A percentile compares a stretch with the other conserved stretches of the same genome.
phyloP scores from a whole-genome alignment of 352 stramenopile genomes.

The Globisporangium polare region DNA sequence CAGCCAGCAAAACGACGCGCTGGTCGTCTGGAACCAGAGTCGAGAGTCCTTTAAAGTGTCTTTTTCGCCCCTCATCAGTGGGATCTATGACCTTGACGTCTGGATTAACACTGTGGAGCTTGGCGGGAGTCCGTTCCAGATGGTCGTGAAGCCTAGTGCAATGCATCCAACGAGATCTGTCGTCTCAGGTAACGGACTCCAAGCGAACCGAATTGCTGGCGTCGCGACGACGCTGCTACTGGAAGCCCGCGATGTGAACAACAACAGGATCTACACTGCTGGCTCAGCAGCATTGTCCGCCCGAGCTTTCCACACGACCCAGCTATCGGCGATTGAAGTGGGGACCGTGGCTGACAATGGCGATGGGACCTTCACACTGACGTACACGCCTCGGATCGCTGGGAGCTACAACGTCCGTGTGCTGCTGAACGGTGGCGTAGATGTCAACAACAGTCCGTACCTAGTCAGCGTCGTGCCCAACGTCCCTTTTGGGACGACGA shows the following conservation, averaged over 20 bases:
- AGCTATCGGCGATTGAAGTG: slow-evolving; percentile 21
- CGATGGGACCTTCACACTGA: slow-evolving; percentile 47
- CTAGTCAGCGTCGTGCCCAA: slow-evolving; percentile 45
- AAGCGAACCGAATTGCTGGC: slow-evolving; percentile 39
- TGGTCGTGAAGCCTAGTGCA: slow-evolving; percentile 35
- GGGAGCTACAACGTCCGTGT: slow-evolving; percentile 50
- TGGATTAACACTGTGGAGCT: slow-evolving; percentile 37
- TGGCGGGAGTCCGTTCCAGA: slow-evolving; percentile 34
- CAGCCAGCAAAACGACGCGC: slow-evolving; percentile 32
- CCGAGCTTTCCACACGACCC: slow-evolving; percentile 34
- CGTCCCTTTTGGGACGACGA: slow-evolving; percentile 34
- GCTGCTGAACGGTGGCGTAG: slow-evolving; percentile 22
- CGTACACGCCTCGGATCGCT: slow-evolving; percentile 37
- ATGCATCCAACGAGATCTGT: slow-evolving; percentile 40
- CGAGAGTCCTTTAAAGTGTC: slow-evolving; percentile 23
- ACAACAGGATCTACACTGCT: slow-evolving; percentile 50
- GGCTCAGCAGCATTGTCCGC: slow-evolving; percentile 22
- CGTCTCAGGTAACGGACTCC: slow-evolving; percentile 42
- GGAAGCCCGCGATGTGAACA: slow-evolving; percentile 47
- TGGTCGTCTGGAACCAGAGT: slow-evolving; percentile 23
- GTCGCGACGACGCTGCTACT: slow-evolving; percentile 34
- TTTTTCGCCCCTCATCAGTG: slow-evolving; percentile 35
- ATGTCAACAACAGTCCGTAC: slow-evolving; percentile 68
- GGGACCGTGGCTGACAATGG: slow-evolving; percentile 36
- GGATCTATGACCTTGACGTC: slow-evolving; percentile 50